Percentiles rank a stretch among this genome's conserved stretches.
phyloP scores from a whole-genome alignment of 306 rosid species.

The Prosopis cineraria region DNA sequence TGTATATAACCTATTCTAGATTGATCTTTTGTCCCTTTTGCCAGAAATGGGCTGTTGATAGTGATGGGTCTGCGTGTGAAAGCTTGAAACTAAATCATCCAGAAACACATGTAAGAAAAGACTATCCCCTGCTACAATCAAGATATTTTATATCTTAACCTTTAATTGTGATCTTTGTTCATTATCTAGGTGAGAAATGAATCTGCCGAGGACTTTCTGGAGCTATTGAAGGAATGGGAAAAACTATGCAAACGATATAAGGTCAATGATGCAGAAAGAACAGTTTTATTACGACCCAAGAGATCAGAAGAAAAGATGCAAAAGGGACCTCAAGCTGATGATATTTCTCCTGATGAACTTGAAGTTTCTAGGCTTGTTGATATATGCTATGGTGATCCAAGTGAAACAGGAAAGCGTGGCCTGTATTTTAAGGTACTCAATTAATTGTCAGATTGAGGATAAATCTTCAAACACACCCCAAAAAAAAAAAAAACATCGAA shows the following conservation, averaged over 20 bases:
- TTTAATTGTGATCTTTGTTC: constrained; percentile 22
- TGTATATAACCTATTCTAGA: constrained; percentile 12
- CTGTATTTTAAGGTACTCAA: constrained; percentile 74
- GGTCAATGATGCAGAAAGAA: constrained; percentile 36
- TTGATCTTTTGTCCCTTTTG: constrained; percentile 35
- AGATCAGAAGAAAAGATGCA: constrained; percentile 30
- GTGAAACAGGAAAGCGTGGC: constrained; percentile 54
- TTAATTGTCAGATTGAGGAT: constrained; percentile 11
- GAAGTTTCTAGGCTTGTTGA: constrained; percentile 76
- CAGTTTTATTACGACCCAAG: constrained; percentile 37
- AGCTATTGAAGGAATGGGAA: constrained; percentile 83
- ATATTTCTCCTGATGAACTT: constrained; percentile 41
- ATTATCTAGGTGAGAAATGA: constrained; percentile 83
- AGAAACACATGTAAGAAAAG: constrained; percentile 63
- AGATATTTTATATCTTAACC: constrained; percentile 10
- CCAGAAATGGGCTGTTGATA: constrained; percentile 94
- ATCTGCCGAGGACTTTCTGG: constrained; percentile 79
- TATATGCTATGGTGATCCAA: constrained; percentile 87
- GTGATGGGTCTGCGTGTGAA: constrained; percentile 63
- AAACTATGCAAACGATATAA: constrained; percentile 68
- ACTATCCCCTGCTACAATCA: constrained; percentile 28
- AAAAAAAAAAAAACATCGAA: too few species aligned
- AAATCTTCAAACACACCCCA: too few species aligned
- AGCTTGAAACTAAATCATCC: constrained; percentile 88
- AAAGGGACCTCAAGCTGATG: constrained; percentile 31